phyloP scores from a whole-genome alignment of 805 yeast genomes.

The Priceomyces medius region DNA sequence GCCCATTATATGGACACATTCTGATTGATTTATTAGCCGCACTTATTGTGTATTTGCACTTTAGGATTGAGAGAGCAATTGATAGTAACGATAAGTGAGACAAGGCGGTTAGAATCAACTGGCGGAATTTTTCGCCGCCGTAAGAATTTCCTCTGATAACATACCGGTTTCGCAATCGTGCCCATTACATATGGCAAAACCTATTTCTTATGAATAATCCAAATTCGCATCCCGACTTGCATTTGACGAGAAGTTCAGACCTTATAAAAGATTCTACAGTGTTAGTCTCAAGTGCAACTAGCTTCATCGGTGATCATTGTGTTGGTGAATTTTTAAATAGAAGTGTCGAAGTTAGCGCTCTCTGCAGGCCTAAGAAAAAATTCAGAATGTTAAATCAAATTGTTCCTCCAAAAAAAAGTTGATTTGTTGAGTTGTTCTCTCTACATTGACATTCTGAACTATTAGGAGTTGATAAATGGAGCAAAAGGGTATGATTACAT shows the following conservation, averaged over 20 bases:
- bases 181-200: not conserved
- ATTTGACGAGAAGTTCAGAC: not conserved
- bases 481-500: slow-evolving; percentile 17
- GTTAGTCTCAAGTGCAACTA: slow-evolving; percentile 19
- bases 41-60: not conserved
- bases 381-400: slow-evolving; percentile 3
- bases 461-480: slow-evolving; percentile 2
- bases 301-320: slow-evolving; percentile 19
- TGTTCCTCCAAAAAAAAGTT: not conserved
- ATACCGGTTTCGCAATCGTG: not conserved
- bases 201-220: not conserved
- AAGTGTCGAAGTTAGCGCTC: slow-evolving; percentile 2
- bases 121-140: not conserved
- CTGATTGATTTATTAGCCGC: not conserved
- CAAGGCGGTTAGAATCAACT: not conserved
- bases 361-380: slow-evolving; percentile 4
- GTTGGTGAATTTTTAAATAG: slow-evolving; percentile 12
- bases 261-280: slow-evolving; percentile 9
- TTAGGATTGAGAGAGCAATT: not conserved
- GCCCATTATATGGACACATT: not conserved
- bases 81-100: not conserved
- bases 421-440: slow-evolving; percentile 1
- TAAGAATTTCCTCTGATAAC: not conserved
- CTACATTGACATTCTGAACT: slow-evolving; percentile 3
- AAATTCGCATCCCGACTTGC: not conserved